Evolutionary conservation across 306 rosid genomes (phyloP), one percentile per base, ranked within the genome.

Genomic region (Geum urbanum): DNA sequence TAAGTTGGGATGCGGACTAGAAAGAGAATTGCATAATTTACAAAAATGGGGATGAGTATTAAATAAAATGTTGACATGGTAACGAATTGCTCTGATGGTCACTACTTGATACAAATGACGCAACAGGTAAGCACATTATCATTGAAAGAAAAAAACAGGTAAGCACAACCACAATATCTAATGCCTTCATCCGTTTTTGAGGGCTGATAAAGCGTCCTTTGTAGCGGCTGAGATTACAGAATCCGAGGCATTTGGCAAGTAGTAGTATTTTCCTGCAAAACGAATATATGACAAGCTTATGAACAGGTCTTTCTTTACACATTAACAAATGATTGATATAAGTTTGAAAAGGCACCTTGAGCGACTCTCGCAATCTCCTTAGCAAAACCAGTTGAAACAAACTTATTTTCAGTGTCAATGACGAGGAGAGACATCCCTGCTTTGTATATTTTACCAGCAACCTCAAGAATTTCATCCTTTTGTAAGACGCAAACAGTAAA

Each of bases 331-430:
- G 45, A 43, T 72, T 53, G 47, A 41, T 18, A 50, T 3, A 45
- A 32, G 62, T 63, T 22, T 37, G 80, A 59, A 8, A 59, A 77
- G 83, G 74, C 81, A 94, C 98, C 98, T 87, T 94, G 98, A 61
- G 97, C 94, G 48, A 94, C 96, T 87, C 98, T 90, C 14, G 98
- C 98, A 64, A 90, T 88, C 76, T 90, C 98, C 92, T 94, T 88
- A 55, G 98, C 98, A 60, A 94, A 94, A 72, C 98, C 98, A 18
- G 98, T 94, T 5, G 98, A 94, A 32, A 94, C 97, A 67, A 94
- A 94, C 81, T 94, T 94, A 65, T 94, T 94, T 84, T 94, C 98
- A 0, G 98, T 94, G 86, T 94, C 98, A 2, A 94, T 94, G 73
- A 94, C 92, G 4, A 94, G 98, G 44, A 94, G 97, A 52, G 97